Evolutionary conservation across 108 stramenopile genomes (phyloP).

Genomic region (Pelagomonas calceolata): DNA sequence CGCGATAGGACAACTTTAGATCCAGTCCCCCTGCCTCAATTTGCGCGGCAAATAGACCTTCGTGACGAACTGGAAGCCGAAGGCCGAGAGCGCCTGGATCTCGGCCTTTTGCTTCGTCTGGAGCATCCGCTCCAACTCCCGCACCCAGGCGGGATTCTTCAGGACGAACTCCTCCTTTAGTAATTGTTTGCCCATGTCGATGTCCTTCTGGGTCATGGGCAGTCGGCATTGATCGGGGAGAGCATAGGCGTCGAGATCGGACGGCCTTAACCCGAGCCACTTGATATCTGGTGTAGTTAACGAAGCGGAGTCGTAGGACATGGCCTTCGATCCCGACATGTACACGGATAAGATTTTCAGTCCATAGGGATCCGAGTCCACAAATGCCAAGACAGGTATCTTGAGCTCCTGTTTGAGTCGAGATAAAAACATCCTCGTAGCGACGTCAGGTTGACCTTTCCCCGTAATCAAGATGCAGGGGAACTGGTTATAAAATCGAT

Average conservation of each 20-base stretch:
- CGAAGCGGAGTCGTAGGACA: slow-evolving; percentile 84
- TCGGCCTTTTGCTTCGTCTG: slow-evolving; percentile 92
- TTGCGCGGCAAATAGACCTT: slow-evolving; percentile 87
- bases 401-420: slow-evolving; percentile 67
- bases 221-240: slow-evolving; percentile 84
- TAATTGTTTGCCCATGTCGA: slow-evolving; percentile 85
- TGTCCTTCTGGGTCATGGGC: slow-evolving; percentile 80
- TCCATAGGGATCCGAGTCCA: slow-evolving; percentile 94
- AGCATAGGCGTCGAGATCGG: slow-evolving; percentile 21
- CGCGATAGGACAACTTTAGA: no score
- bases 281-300: slow-evolving; percentile 93
- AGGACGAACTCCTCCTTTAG: slow-evolving; percentile 86
- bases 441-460: slow-evolving; percentile 93
- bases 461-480: slow-evolving; percentile 96
- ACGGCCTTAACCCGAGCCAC: slow-evolving; percentile 36
- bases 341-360: slow-evolving; percentile 90
- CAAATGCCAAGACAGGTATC: slow-evolving; percentile 88
- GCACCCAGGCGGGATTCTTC: slow-evolving; percentile 88
- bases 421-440: slow-evolving; percentile 65
- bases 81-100: slow-evolving; percentile 85
- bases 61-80: slow-evolving; percentile 95
- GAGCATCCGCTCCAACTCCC: slow-evolving; percentile 87
- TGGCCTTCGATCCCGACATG: slow-evolving; percentile 85
- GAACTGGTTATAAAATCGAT: slow-evolving; percentile 88
- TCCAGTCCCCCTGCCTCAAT: slow-evolving; percentile 83